Conservation (phyloP, 345 rosid species). For the Citropsis articulata region DNA sequence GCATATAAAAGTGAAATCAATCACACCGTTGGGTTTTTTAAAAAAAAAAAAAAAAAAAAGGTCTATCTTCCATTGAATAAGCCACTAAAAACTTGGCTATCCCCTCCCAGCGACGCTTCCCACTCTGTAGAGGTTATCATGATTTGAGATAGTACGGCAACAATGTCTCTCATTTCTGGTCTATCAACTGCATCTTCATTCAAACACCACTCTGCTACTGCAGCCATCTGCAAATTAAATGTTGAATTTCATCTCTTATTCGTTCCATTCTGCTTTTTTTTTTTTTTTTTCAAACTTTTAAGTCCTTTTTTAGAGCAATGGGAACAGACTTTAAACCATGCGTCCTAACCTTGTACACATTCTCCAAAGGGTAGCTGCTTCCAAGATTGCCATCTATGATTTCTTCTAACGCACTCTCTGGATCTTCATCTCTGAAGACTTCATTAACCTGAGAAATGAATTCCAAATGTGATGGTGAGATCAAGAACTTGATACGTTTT, state of each 20-base stretch:
- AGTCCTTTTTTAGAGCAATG: not conserved
- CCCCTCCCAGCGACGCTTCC: slow-evolving; percentile 64
- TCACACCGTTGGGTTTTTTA: not conserved
- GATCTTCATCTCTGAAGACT: slow-evolving; percentile 41
- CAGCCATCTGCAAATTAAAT: slow-evolving; percentile 45
- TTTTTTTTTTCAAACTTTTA: too few species aligned
- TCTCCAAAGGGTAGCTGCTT: slow-evolving; percentile 46
- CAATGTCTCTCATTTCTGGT: slow-evolving; percentile 58
- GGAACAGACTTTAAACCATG: not conserved
- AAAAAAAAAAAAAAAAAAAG: not conserved
- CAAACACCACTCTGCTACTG: slow-evolving; percentile 50
- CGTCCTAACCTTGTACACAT: slow-evolving; percentile 39
- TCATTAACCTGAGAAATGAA: slow-evolving; percentile 31
- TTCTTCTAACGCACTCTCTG: slow-evolving; percentile 39
- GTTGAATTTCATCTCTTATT: not conserved
- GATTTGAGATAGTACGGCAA: slow-evolving; percentile 34
- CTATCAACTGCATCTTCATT: slow-evolving; percentile 44
- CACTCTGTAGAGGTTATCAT: slow-evolving; percentile 45
- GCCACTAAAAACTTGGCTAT: slow-evolving; percentile 58
- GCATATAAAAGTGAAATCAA: not conserved
- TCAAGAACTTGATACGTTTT: not conserved
- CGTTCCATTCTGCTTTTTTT: too few species aligned
- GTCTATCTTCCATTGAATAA: slow-evolving; percentile 48
- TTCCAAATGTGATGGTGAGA: not conserved
- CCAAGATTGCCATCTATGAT: slow-evolving; percentile 42